Evolutionary conservation across 1,284 basidiomycete genomes (phyloP), one percentile per base, ranked within the genome.

Genomic region (Bondarzewia mesenterica): DNA sequence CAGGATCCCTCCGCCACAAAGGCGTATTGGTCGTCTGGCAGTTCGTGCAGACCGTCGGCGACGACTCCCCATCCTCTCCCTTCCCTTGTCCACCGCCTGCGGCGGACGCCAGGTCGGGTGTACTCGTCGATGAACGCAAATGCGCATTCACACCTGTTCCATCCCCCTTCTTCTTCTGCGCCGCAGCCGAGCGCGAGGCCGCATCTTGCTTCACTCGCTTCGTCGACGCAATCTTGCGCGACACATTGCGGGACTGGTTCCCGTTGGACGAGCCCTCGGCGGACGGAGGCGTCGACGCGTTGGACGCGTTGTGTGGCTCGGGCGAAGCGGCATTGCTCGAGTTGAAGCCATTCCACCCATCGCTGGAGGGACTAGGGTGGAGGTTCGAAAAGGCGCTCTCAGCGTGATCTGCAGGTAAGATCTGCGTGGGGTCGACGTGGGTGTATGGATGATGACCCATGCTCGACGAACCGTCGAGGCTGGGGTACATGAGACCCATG

Each of bases 11-110:
- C 63, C 93, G 78, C 93, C 93, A 97, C 48, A 97, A 70, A 1
- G 93, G 93, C 37, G 93, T 97, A 64, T 93, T 97, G 25, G 90
- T 95, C 46, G 94, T 97, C 60, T 90, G 83, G 66, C 93, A 97
- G 63, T 97, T 97, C 10, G 89, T 93, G 64, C 93, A 97, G 23
- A 89, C 74, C 1, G 92, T 97, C 4, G 87, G 85, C 5, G 75
- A 62, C 48, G 73, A 70, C 44, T 87, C 85, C 41, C 73, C 75
- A 44, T 86, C 85, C 50, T 89, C 89, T 35, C 68, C 71, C 52
- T 73, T 76, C 48, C 56, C 61, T 27, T 49, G 55, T 4, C 51
- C 41, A 26, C 54, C 60, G 23, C 64, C 62, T 4, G 63, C 48
- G 25, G 32, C 62, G 18, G 62, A 60, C 29, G 59, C 63, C 46